These are phyloP conservation scores for Teratosphaeria nubilosa DNA, from an alignment of 2,329 filamentous ascomycete species.

Conservation along the genomic window DNA sequence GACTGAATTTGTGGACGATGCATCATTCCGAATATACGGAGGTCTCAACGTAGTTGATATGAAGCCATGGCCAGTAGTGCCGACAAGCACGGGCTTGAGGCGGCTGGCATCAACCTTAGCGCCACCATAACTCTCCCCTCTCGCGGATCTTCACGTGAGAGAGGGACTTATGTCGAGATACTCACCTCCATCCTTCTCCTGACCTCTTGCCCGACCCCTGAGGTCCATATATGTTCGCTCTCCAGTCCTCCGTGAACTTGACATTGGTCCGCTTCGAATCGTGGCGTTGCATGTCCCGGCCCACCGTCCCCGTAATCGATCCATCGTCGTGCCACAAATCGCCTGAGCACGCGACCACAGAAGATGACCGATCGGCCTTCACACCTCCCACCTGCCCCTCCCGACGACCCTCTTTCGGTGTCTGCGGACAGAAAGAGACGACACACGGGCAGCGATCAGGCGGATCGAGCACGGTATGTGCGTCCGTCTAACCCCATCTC, in stretches of 20 bases:
- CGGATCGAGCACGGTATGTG: slow-evolving; percentile 2
- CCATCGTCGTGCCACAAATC: background rate
- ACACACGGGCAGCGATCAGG: slow-evolving; percentile 16
- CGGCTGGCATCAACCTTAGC: background rate
- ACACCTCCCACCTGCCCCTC: background rate
- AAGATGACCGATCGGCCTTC: background rate
- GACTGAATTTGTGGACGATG: no score
- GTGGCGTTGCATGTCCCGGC: background rate
- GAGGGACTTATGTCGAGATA: background rate
- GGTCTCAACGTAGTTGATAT: no score
- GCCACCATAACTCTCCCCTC: background rate
- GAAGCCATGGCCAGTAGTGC: no score
- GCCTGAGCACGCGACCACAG: background rate
- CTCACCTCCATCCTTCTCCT: background rate
- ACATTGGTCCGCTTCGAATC: background rate
- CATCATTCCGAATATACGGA: no score
- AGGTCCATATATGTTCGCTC: no score
- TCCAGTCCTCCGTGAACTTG: background rate
- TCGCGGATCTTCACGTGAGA: background rate
- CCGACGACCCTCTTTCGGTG: background rate
- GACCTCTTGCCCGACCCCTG: background rate
- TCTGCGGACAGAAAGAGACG: slow-evolving; percentile 20
- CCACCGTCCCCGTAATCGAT: background rate
- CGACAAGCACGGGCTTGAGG: background rate
- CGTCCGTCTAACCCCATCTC: background rate